phyloP scores from a whole-genome alignment of 2,329 filamentous ascomycete species.

The Pyrenochaeta sp. region DNA sequence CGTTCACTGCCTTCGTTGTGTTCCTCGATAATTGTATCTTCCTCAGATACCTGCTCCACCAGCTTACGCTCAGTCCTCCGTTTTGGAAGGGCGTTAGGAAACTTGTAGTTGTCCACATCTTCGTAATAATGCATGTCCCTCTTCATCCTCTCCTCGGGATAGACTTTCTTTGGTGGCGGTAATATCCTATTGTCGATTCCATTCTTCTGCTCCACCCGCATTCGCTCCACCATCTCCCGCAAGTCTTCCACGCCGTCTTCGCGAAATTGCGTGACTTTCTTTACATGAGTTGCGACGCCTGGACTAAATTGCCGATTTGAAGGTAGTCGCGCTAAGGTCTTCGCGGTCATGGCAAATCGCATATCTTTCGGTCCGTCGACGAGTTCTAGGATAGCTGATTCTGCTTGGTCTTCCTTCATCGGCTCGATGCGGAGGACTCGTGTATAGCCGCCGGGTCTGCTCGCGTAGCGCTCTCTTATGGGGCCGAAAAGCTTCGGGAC shows the following conservation, averaged over 20 bases:
- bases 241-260: slow-evolving; percentile 72
- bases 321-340: slow-evolving; percentile 73
- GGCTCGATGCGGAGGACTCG: slow-evolving; percentile 92
- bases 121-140: slow-evolving; percentile 42
- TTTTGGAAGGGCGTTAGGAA: slow-evolving; percentile 31
- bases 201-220: slow-evolving; percentile 36
- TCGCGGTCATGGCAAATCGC: slow-evolving; percentile 92
- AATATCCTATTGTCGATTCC: slow-evolving; percentile 37
- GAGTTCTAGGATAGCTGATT: slow-evolving; percentile 89
- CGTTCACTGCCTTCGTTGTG: neutral
- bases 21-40: slow-evolving; percentile 2
- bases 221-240: slow-evolving; percentile 64
- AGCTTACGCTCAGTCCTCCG: slow-evolving; percentile 3
- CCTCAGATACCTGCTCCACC: neutral
- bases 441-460: slow-evolving; percentile 90
- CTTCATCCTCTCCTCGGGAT: slow-evolving; percentile 37
- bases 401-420: slow-evolving; percentile 84
- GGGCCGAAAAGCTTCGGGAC: slow-evolving; percentile 89
- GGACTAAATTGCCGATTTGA: slow-evolving; percentile 68
- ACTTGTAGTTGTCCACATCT: slow-evolving; percentile 29
- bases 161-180: slow-evolving; percentile 42
- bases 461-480: slow-evolving; percentile 79
- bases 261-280: slow-evolving; percentile 83
- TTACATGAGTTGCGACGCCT: slow-evolving; percentile 78
- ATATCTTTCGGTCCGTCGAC: slow-evolving; percentile 95